Evolutionary conservation across 192 early-diverging fungal species (phyloP), one percentile per base, ranked within the genome.

Genomic region (Linnemannia zychae): DNA sequence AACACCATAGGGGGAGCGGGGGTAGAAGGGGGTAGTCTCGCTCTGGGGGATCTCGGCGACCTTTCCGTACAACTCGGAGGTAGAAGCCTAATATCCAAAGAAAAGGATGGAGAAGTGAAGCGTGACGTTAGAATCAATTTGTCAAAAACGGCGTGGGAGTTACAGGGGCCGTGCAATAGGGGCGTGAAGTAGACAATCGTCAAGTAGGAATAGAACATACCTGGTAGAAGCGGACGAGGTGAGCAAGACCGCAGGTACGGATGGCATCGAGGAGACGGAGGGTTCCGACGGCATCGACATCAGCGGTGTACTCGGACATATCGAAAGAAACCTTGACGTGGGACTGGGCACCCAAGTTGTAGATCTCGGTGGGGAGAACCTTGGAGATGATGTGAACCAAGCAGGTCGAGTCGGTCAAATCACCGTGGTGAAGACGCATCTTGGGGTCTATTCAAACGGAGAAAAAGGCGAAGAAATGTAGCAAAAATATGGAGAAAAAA

Each of bases 1-100:
- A 20, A 96, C 94, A 84, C 93, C 95, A 88, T 96, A 96, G 18
- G 95, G 95, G 24, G 94, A 95, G 72, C 95, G 91, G 69, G 94
- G 95, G 84, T 96, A 96, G 84, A 96, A 96, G 17, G 94, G 95
- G 13, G 95, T 95, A n/a, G 90, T 96, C 82, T 96, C 95, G 78
- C 88, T 93, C 80, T 95, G 94, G 33, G 94, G 94, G 22, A 92
- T 94, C 78, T 96, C 95, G 15, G 88, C 90, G 9, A 93, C 95
- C 79, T 96, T 95, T 72, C 95, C 95, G 75, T 95, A 95, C 50
- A 95, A 89, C 76, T 96, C 94, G 69, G 92, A 94, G 36, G 94
- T 95, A 52, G 91, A 92, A 17, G 94, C 95, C 92, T 91, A 77
- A 77, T 87, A 16, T 57, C 13, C 40, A 48, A 22, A 70, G n/a